phyloP scores from a whole-genome alignment of 2,329 filamentous ascomycete genomes.

The Tympanopsis confertula region DNA sequence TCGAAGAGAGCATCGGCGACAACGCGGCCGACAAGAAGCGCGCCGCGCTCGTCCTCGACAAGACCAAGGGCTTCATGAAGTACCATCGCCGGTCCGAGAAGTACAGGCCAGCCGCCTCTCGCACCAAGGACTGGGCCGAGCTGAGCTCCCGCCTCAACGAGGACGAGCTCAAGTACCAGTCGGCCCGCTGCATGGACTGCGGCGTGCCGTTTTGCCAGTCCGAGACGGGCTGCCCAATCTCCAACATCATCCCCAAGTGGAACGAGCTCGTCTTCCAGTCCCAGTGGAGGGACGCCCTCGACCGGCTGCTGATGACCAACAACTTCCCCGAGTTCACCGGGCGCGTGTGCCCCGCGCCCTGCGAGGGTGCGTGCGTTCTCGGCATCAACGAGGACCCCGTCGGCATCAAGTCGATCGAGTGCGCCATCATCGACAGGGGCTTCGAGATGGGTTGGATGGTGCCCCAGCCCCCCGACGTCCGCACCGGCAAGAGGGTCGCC shows the following conservation, averaged over 20 bases:
- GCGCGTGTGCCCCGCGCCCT: conserved; percentile 90
- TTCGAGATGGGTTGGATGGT: conserved; percentile 99
- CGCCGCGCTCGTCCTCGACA: conserved; percentile 84
- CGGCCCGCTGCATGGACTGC: conserved; percentile 96
- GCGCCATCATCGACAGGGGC: conserved; percentile 91
- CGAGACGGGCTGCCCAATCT: conserved; percentile 88
- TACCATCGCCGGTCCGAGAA: conserved; percentile 88
- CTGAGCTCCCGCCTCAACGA: conserved; percentile 77
- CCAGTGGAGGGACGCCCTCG: conserved; percentile 84
- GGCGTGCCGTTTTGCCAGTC: conserved; percentile 98
- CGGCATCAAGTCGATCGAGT: conserved; percentile 96
- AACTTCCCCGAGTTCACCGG: conserved; percentile 98
- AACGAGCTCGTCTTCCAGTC: conserved; percentile 69
- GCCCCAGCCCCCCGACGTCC: conserved; percentile 63
- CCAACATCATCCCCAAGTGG: conserved; percentile 96
- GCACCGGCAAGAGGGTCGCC: conserved; percentile 79
- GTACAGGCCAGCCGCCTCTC: conserved; percentile 72
- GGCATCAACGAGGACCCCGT: conserved; percentile 96
- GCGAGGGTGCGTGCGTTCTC: conserved; percentile 88
- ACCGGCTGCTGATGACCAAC: conserved; percentile 88
- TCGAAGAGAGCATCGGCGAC: conserved; percentile 84
- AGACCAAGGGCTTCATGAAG: conserved; percentile 96
- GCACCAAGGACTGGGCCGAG: conserved; percentile 88
- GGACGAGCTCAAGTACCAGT: conserved; percentile 93
- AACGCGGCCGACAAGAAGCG: conserved; percentile 79